Percentiles rank a stretch among this genome's conserved stretches.
Conservation (phyloP, 1,284 basidiomycete species). For the Cryptococcus depauperatus region DNA sequence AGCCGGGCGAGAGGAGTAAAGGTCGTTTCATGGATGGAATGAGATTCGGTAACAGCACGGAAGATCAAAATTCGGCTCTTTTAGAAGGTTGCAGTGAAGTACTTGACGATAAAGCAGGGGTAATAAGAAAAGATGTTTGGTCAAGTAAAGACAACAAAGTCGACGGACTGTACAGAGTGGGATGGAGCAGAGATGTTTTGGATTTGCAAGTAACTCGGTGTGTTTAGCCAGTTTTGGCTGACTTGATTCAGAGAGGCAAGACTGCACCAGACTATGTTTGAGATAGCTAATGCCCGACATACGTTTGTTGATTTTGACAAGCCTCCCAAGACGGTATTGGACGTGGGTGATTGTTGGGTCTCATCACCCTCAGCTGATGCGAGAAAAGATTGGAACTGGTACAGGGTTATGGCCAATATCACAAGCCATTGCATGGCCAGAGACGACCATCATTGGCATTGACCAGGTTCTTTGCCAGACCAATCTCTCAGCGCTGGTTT, state of each 20-base stretch:
- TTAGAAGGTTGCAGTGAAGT: conserved; percentile 18
- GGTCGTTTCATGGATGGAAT: background rate
- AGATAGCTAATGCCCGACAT: conserved; percentile 27
- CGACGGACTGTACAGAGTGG: conserved; percentile 30
- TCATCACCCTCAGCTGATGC: background rate
- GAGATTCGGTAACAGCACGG: background rate
- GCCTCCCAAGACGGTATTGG: conserved; percentile 34
- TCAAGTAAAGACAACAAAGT: conserved; percentile 14
- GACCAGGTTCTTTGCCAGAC: conserved; percentile 37
- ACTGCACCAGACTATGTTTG: conserved; percentile 39
- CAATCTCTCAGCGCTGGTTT: conserved; percentile 24
- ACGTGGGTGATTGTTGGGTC: conserved; percentile 25
- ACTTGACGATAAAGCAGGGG: conserved; percentile 9
- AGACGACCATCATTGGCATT: conserved; percentile 35
- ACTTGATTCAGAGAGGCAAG: conserved; percentile 28
- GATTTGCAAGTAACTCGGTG: conserved; percentile 29
- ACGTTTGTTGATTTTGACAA: conserved; percentile 26
- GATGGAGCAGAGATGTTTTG: conserved; percentile 38
- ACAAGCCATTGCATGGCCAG: conserved; percentile 35
- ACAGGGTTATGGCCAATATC: conserved; percentile 41
- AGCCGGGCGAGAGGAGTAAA: background rate
- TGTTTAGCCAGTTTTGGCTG: background rate
- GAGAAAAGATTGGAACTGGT: conserved; percentile 37
- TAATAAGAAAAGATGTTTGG: conserved; percentile 18
- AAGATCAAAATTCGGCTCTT: background rate